A percentile compares a stretch with the other conserved stretches of the same genome.
These are phyloP conservation scores for Entelexis paramagnoliae DNA, from an alignment of 1,139 yeast genomes.

Conservation along the genomic window DNA sequence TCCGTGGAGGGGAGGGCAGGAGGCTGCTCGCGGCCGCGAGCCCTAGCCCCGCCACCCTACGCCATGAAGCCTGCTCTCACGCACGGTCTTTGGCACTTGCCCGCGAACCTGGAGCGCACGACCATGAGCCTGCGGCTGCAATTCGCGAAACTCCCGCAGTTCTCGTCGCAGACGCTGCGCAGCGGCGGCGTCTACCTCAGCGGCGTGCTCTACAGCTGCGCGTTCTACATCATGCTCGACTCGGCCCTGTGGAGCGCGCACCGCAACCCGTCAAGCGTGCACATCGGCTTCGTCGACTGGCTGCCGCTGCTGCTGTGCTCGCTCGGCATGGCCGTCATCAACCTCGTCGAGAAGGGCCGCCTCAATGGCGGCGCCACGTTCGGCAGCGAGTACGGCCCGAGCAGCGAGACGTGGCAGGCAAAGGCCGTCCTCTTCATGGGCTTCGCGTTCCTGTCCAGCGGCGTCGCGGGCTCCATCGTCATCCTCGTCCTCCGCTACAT, in stretches of 20 bases:
- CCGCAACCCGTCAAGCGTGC: constrained; percentile 67
- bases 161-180: constrained; percentile 57
- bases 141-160: constrained; percentile 25
- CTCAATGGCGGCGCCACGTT: constrained; percentile 46
- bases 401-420: constrained; percentile 82
- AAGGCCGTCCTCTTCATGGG: constrained; percentile 82
- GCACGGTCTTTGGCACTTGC: too few species aligned
- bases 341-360: constrained; percentile 78
- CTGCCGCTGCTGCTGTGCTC: constrained; percentile 83
- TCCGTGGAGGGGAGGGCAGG: too few species aligned
- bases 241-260: constrained; percentile 79
- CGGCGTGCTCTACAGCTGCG: constrained; percentile 70
- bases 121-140: constrained; percentile 18
- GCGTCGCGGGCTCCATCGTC: constrained; percentile 84
- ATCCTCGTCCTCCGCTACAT: constrained; percentile 77
- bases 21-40: too few species aligned
- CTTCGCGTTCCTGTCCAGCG: constrained; percentile 85
- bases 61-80: too few species aligned
- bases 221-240: constrained; percentile 83
- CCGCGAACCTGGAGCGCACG: too few species aligned
- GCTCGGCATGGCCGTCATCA: constrained; percentile 83
- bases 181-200: constrained; percentile 64
- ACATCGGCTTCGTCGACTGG: constrained; percentile 85
- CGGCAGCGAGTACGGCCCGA: constrained; percentile 33
- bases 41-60: too few species aligned